Base-by-base conservation (phyloP, 2,329 filamentous ascomycete species). In the Sclerotinia subarctica region DNA sequence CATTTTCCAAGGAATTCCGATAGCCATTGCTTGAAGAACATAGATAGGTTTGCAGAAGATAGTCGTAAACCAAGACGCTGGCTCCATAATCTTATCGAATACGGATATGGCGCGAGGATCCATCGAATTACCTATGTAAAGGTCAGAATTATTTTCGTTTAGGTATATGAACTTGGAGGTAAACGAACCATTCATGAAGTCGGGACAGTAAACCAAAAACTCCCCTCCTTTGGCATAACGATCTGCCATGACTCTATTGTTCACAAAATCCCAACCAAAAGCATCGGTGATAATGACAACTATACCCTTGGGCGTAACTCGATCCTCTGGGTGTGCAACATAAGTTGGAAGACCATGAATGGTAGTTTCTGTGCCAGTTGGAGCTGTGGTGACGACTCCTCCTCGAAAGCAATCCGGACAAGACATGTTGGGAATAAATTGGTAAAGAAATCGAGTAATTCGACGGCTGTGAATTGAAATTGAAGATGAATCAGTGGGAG, bases 281-380 rank as follows among this genome's bases (percentile, higher is more conserved):
- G 80, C 79, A 74, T 85, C 83, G 1, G 82, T 75, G 46, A 85
- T 78, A 67, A 84, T 79, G 35, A 85, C 80, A 3, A 85, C 74
- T 59, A 83, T 78, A 2, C 80, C 82, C 46, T 80, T 81, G 3
- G 78, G 75, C 26, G 62, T 68, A 13, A 75, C 70, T 2, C 75
- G 74, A 6, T 73, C 72, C 29, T 75, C 76, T 21, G 79, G 79
- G 10, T 69, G 47, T 2, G 82, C 77, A 46, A 85, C 76, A 69
- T 85, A 85, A 21, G 79, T 80, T 38, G 77, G 73, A 24, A 83
- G 70, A 29, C 80, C 79, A 71, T 85, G 81, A 64, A 85, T 72
- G 6, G 72, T 79, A 57, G 78, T 76, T 49, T 78, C 78, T 13
- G 72, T 76, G 32, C 82, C 83, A 3, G 74, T 76, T 2, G 81